Percentiles rank a stretch among this genome's conserved stretches.
These are phyloP conservation scores for Hysterangium stoloniferum DNA, from an alignment of 768 basidiomycete genomes.

Conservation along the genomic window DNA sequence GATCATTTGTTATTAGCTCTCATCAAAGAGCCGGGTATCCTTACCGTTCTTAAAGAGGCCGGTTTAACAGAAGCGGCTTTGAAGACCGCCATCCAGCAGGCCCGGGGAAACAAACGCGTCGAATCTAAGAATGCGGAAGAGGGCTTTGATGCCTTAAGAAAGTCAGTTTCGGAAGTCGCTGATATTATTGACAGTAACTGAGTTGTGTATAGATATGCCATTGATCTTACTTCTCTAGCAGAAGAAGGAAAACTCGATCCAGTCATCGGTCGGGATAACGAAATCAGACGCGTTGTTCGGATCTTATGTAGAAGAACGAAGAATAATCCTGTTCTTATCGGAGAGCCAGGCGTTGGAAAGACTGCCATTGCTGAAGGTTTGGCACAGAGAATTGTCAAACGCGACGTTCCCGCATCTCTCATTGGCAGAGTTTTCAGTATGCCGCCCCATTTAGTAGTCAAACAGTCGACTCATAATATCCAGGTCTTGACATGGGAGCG, in stretches of 20 bases:
- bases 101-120: conserved; percentile 76
- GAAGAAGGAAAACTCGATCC: conserved; percentile 94
- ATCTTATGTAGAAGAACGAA: conserved; percentile 89
- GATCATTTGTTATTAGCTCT: conserved; percentile 88
- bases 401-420: conserved; percentile 76
- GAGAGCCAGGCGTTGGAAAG: conserved; percentile 93
- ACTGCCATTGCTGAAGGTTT: conserved; percentile 93
- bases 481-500: conserved; percentile 80
- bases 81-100: conserved; percentile 70
- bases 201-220: conserved; percentile 41
- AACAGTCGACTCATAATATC: neutral
- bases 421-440: conserved; percentile 65
- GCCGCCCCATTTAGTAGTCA: neutral
- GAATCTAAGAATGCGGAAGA: conserved; percentile 84
- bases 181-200: too few relatives aligned
- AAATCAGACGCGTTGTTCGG: conserved; percentile 78
- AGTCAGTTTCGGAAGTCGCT: too few relatives aligned
- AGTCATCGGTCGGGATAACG: conserved; percentile 88
- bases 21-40: conserved; percentile 62
- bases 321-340: conserved; percentile 95
- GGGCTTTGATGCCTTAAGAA: conserved; percentile 87
- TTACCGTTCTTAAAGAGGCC: conserved; percentile 66
- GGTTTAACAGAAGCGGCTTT: conserved; percentile 62
- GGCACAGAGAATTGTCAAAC: conserved; percentile 89
- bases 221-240: conserved; percentile 81